phyloP scores from a whole-genome alignment of 805 yeast genomes.

The Candida succiphila region DNA sequence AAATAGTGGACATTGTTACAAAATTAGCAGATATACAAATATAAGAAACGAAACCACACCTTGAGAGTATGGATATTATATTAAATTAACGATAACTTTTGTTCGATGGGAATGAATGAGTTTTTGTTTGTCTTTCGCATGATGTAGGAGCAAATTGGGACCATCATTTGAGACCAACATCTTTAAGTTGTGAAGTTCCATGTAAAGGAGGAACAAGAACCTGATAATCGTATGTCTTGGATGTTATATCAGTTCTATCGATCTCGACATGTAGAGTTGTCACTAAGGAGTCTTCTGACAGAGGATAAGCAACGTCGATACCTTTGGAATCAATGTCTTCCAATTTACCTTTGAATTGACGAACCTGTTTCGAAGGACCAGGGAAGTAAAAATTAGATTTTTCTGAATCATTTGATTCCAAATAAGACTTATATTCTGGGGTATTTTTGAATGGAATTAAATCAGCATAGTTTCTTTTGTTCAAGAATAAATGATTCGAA shows the following conservation, averaged over 20 bases:
- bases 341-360: constrained; percentile 3
- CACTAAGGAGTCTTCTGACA: constrained; percentile 46
- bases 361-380: constrained; percentile 24
- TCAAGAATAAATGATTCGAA: constrained; percentile 39
- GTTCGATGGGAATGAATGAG: no score
- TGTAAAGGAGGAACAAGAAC: constrained; percentile 56
- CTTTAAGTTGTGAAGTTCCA: constrained; percentile 16
- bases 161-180: constrained; percentile 9
- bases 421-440: constrained; percentile 2
- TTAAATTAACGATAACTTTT: no score
- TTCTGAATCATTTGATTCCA: constrained; percentile 13
- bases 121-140: no score
- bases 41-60: no score
- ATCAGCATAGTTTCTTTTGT: constrained; percentile 67
- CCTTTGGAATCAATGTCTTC: constrained; percentile 4
- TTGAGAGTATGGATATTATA: no score
- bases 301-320: constrained; percentile 36
- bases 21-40: no score
- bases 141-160: no score
- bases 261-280: constrained; percentile 69
- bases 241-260: constrained; percentile 35
- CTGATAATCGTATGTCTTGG: constrained; percentile 57
- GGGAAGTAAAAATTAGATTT: constrained; percentile 28
- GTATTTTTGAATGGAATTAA: constrained; percentile 41
- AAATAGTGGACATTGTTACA: no score